Percentiles rank a stretch among this genome's conserved stretches.
Conservation (phyloP, 192 early-diverging fungal genomes). For the Funneliformis geosporum region DNA sequence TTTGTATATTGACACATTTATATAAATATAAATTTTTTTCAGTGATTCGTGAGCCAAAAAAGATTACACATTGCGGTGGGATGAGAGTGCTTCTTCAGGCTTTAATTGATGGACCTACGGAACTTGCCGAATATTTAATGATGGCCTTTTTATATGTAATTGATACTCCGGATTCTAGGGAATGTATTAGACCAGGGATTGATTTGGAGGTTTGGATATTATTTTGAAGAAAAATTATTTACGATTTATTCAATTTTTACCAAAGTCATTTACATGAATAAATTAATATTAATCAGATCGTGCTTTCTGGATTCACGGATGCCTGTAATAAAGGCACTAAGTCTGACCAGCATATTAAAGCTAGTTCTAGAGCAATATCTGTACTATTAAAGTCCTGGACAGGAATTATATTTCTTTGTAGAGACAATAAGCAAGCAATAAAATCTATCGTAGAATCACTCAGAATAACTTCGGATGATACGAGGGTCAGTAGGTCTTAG, state of each 20-base stretch:
- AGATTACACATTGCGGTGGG: constrained; percentile 65
- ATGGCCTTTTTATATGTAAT: constrained; percentile 70
- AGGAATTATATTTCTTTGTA: constrained; percentile 74
- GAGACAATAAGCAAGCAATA: constrained; percentile 69
- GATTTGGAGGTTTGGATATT: constrained; percentile 65
- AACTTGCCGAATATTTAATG: constrained; percentile 61
- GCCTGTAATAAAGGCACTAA: constrained; percentile 63
- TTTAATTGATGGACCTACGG: constrained; percentile 62
- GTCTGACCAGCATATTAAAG: constrained; percentile 65
- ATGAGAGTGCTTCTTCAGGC: constrained; percentile 67
- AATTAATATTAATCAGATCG: constrained; percentile 48
- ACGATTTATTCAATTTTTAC: background rate
- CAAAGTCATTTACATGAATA: background rate
- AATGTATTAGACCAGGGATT: constrained; percentile 70
- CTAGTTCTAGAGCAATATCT: constrained; percentile 62
- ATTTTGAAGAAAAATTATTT: background rate
- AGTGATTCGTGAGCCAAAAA: constrained; percentile 62
- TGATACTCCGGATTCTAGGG: constrained; percentile 65
- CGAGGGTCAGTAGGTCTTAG: constrained; percentile 49
- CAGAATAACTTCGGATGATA: constrained; percentile 67
- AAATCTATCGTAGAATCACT: constrained; percentile 71
- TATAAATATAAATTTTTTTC: constrained; percentile 1
- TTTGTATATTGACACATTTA: background rate
- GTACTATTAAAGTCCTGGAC: constrained; percentile 77
- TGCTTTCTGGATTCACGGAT: constrained; percentile 81